Evolutionary conservation across 495 filamentous ascomycete species (phyloP).

Genomic region (Letharia lupina): DNA sequence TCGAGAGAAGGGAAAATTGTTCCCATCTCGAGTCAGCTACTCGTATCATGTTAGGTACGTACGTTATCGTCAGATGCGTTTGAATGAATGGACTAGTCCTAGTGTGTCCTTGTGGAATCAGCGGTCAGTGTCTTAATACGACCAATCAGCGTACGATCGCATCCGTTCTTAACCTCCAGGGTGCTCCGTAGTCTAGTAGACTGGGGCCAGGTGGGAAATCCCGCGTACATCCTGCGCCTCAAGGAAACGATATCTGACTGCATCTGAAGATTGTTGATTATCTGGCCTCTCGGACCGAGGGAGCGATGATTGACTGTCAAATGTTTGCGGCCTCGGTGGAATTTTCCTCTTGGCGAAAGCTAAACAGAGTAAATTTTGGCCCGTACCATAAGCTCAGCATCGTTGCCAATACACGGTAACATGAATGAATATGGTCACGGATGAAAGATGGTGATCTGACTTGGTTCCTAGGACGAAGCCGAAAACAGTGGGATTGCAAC

Average conservation of each 20-base stretch:
- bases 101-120: neutral
- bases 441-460: neutral
- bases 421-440: neutral
- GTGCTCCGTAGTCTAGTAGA: neutral
- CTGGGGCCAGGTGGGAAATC: neutral
- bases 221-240: constrained; percentile 7
- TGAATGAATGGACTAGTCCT: neutral
- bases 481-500: neutral
- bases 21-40: neutral
- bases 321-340: neutral
- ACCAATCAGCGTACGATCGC: constrained; percentile 6
- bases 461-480: neutral
- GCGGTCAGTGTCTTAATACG: constrained; percentile 2
- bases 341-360: neutral
- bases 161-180: neutral
- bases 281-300: neutral
- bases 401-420: neutral
- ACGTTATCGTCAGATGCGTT: neutral
- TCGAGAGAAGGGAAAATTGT: neutral
- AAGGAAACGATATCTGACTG: neutral
- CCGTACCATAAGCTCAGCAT: neutral
- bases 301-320: constrained; percentile 1
- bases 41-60: neutral
- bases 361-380: neutral
- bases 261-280: neutral